These are phyloP conservation scores for Fusarium falciforme DNA, from an alignment of 2,329 filamentous ascomycete species.

Conservation along the genomic window DNA sequence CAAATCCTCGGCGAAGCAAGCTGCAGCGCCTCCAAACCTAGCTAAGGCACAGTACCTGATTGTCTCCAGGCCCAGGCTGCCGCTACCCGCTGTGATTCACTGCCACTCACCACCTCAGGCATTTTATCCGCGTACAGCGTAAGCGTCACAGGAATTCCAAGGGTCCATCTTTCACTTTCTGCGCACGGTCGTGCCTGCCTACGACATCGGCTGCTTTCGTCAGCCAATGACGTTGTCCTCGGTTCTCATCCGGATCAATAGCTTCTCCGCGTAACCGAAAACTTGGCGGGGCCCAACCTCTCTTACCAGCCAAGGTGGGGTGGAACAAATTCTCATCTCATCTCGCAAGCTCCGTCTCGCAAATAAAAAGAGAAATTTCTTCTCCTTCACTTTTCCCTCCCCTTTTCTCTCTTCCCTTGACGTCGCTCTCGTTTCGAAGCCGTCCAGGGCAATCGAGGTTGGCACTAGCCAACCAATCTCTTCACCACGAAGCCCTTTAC, in stretches of 20 bases:
- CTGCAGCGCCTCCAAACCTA: conserved; percentile 25
- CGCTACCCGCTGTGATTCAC: background rate
- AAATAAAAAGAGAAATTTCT: conserved; percentile 42
- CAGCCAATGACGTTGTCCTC: conserved; percentile 43
- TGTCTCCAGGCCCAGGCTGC: background rate
- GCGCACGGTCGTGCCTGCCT: conserved; percentile 19
- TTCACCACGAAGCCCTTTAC: conserved; percentile 58
- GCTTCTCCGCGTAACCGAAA: conserved; percentile 16
- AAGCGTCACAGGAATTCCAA: conserved; percentile 18
- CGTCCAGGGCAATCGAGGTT: conserved; percentile 52
- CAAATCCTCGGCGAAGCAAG: conserved; percentile 23
- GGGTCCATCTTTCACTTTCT: conserved; percentile 22
- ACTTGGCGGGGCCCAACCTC: conserved; percentile 42
- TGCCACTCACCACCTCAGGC: background rate
- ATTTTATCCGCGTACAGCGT: conserved; percentile 3
- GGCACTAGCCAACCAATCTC: conserved; percentile 52
- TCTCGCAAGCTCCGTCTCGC: conserved; percentile 41
- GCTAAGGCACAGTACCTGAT: background rate
- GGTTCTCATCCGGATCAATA: conserved; percentile 25
- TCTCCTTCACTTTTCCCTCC: conserved; percentile 15
- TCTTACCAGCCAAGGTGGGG: conserved; percentile 40
- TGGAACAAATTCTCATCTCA: conserved; percentile 48
- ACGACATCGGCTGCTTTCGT: conserved; percentile 30
- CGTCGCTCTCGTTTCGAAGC: conserved; percentile 42
- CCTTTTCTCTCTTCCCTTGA: conserved; percentile 29